phyloP scores from a whole-genome alignment of 805 yeast genomes.

The Teunomyces barrocoloradensis region DNA sequence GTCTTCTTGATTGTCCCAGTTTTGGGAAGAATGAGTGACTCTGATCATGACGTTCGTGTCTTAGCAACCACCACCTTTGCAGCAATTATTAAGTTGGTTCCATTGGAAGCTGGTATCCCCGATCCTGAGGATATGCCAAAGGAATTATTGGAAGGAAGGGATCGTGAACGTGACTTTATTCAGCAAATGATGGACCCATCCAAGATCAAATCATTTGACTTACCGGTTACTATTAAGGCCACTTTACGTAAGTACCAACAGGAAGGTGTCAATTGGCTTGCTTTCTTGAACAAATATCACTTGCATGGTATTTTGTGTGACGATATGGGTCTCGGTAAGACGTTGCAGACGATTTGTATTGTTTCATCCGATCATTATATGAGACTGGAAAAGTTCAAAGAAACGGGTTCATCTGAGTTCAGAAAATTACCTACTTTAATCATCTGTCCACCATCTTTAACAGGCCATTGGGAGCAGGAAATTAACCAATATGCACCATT shows the following conservation, averaged over 20 bases:
- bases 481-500: constrained; percentile 86
- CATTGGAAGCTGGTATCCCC: constrained; percentile 94
- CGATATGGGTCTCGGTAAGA: constrained; percentile 99
- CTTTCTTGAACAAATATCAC: constrained; percentile 90
- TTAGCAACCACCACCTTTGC: constrained; percentile 97
- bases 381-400: constrained; percentile 65
- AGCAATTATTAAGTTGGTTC: constrained; percentile 89
- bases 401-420: constrained; percentile 61
- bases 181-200: constrained; percentile 98
- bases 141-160: constrained; percentile 82
- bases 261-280: constrained; percentile 98
- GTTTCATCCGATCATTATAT: constrained; percentile 93
- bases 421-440: constrained; percentile 80
- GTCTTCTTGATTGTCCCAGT: constrained; percentile 95
- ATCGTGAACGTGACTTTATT: constrained; percentile 88
- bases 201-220: constrained; percentile 78
- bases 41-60: constrained; percentile 82
- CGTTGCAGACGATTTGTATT: constrained; percentile 94
- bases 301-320: constrained; percentile 97
- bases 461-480: constrained; percentile 99
- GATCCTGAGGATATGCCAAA: constrained; percentile 91
- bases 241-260: constrained; percentile 93
- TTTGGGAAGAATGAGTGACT: constrained; percentile 96
- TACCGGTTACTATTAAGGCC: constrained; percentile 92
- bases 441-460: constrained; percentile 94